Evolutionary conservation across 2,329 filamentous ascomycete genomes (phyloP), one percentile per base, ranked within the genome.

Genomic region (Shiraia bambusicola): DNA sequence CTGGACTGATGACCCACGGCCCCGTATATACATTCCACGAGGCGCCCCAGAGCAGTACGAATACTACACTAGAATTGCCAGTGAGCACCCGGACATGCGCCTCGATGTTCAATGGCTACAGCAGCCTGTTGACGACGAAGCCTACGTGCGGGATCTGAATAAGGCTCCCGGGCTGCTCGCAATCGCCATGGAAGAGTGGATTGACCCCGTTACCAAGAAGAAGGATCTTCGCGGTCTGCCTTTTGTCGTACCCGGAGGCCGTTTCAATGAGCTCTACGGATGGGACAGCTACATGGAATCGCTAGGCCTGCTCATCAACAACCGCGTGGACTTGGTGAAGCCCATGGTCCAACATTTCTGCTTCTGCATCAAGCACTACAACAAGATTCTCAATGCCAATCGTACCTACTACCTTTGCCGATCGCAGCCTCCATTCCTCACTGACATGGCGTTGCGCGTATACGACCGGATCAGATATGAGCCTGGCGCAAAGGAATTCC

Each of bases 271-370:
- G 69, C 73, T 98, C 15, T 98, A 98, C 66, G 92, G 92, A 33
- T 98, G 93, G 93, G 93, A 98, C 71, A 96, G 90, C 67, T 98
- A 97, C 75, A 97, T 98, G 90, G 88, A 92, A 67, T 93, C 92
- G 4, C 76, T 97, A 3, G 93, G 93, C 13, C 78, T 98, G 44
- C 75, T 97, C 45, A 82, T 89, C 56, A 89, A 92, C 63, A 87
- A 93, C 64, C 84, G 88, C 45, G 83, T 89, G 15, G 83, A 96
- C 59, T 74, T 97, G 40, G 90, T 90, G 54, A 95, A 96, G 74
- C 81, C 86, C 35, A 97, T 98, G 89, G 91, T 97, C 37, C 77
- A 81, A 58, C 95, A 98, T 73, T 97, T 97, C 69, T 94, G 89
- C 69, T 98, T 98, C 75, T 95, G 89, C 72, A 97, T 98, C 70